Evolutionary conservation across 345 rosid genomes (phyloP).

Genomic region (Camelina sativa): DNA sequence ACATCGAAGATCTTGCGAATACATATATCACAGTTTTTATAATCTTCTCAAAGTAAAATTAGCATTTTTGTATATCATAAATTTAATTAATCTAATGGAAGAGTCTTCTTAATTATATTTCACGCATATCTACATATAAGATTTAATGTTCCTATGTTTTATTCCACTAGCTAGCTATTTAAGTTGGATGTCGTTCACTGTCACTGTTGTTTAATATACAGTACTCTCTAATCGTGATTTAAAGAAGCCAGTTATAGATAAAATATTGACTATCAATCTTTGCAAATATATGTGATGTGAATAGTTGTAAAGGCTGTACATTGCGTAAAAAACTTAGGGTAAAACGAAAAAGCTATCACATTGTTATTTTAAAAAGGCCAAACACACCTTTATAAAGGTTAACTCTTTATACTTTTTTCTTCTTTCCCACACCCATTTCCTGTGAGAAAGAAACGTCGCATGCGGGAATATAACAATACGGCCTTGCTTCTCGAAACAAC

Average conservation of each 20-base stretch:
- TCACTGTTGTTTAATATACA: not conserved
- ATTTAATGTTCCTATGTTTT: too few species aligned
- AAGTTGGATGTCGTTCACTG: not conserved
- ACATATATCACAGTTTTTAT: too few species aligned
- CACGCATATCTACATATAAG: too few species aligned
- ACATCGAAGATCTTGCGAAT: too few species aligned
- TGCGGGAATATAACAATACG: conserved; percentile 47
- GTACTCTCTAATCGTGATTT: not conserved
- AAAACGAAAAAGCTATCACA: conserved; percentile 25
- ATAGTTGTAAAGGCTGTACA: conserved; percentile 37
- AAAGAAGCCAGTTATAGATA: conserved; percentile 15
- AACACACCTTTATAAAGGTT: conserved; percentile 39
- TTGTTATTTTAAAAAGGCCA: conserved; percentile 32
- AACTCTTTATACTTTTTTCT: conserved; percentile 24
- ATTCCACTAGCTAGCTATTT: not conserved
- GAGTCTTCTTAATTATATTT: too few species aligned
- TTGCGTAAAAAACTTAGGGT: conserved; percentile 36
- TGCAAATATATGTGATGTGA: conserved; percentile 10
- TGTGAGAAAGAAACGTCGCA: conserved; percentile 39
- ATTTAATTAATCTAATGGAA: too few species aligned
- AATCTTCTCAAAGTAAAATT: too few species aligned
- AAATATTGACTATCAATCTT: conserved; percentile 34
- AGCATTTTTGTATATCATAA: too few species aligned
- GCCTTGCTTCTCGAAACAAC: conserved; percentile 44
- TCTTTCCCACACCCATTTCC: conserved; percentile 21